Evolutionary conservation across 805 yeast species (phyloP), one percentile per base, ranked within the genome.

Genomic region (Candida coleopterorum): DNA sequence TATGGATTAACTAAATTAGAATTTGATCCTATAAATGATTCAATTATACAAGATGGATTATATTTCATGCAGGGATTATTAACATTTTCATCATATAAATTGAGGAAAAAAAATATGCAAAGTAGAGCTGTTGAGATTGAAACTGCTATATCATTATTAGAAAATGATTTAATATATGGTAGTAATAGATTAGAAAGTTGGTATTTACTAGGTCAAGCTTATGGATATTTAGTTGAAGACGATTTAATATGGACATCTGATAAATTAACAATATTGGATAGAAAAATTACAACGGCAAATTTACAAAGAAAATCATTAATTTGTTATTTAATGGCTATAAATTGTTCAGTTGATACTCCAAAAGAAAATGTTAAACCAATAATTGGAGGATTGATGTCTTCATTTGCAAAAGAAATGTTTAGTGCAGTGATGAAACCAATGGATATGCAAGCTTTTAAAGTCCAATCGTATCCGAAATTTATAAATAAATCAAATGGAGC

Each of bases 161-260:
- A 69, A 34, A 63, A 68, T 37, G 97, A 93, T 53, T 56, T 93
- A 12, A 49, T 79, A 1, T 79, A 79, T 47, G 78, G 83, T 4
- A 71, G 83, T 2, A 62, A 72, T 26, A 63, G 96, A 21, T 69
- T 81, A 32, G 98, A 93, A 56, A 77, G 85, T 7, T 93, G 99
- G 99, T 64, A 78, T 27, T 68, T 86, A 1, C 55, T 93, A 10
- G 96, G 94, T 0, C 87, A 81, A 50, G 79, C 90, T 0, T 88
- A 73, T 47, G 80, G 88, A 0, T 79, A 68, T 39, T 62, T 85
- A 27, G 95, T 83, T 0, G 97, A 90, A 45, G 96, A 88, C 55
- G 96, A 86, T 44, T 59, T 93, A 38, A 77, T 85, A n/a, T 87
- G 96, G 94, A 84, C 90, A 1, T 79, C 95, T 0, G 96, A 89